phyloP scores from a whole-genome alignment of 179 eudicot species.

The Spergularia azorica region DNA sequence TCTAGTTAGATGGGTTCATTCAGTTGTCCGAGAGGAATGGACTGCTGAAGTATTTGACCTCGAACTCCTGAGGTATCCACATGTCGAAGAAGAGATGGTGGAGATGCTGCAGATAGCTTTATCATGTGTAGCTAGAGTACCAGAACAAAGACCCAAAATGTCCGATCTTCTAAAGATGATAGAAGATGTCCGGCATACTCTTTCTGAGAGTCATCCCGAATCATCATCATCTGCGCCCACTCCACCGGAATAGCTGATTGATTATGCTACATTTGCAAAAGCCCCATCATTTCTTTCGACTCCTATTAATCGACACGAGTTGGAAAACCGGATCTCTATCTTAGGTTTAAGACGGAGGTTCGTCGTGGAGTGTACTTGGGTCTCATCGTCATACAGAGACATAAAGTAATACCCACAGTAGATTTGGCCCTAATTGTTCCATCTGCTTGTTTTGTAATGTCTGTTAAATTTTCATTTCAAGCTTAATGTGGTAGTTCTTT shows the following conservation, averaged over 20 bases:
- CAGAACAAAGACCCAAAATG: conserved; percentile 78
- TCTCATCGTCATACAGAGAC: not conserved
- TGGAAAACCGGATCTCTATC: not conserved
- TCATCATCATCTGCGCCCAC: not conserved
- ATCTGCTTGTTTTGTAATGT: conserved; percentile 20
- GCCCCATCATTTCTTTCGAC: not conserved
- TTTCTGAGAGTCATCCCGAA: conserved; percentile 19
- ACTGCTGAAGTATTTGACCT: conserved; percentile 81
- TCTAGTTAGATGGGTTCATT: conserved; percentile 84
- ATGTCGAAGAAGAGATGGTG: conserved; percentile 82
- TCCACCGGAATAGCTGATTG: conserved; percentile 14
- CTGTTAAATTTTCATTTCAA: conserved; percentile 33
- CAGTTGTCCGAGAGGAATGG: conserved; percentile 83
- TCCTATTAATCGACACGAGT: not conserved
- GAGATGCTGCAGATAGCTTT: conserved; percentile 80
- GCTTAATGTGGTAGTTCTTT: conserved; percentile 3
- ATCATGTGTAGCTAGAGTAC: conserved; percentile 61
- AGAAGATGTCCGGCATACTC: conserved; percentile 47
- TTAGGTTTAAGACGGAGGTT: not conserved
- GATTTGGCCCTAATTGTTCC: not conserved
- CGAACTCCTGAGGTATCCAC: conserved; percentile 63
- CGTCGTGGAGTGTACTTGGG: not conserved
- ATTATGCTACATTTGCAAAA: not conserved
- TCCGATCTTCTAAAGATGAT: conserved; percentile 60
- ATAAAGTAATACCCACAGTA: not conserved